phyloP scores from a whole-genome alignment of 2,329 filamentous ascomycete species.

The Trichophyton mentagrophytes region DNA sequence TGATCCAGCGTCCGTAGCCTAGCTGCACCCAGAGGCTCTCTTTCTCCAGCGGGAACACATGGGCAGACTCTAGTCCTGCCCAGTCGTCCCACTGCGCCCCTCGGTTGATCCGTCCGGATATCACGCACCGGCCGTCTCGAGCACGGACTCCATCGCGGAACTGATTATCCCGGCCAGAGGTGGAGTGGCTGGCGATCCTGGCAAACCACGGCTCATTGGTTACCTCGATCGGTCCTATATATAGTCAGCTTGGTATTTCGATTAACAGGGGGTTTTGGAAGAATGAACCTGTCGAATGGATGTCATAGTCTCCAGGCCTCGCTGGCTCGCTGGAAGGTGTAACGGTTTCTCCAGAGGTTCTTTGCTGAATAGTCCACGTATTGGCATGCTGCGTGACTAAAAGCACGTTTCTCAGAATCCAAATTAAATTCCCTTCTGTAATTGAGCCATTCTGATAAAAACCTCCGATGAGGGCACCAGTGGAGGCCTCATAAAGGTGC shows the following conservation, averaged over 20 bases:
- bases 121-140: constrained; percentile 16
- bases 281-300: not conserved
- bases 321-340: constrained; percentile 8
- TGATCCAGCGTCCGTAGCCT: constrained; percentile 15
- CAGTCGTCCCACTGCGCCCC: constrained; percentile 9
- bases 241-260: constrained; percentile 1
- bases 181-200: constrained; percentile 7
- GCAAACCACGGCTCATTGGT: constrained; percentile 13
- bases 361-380: constrained; percentile 9
- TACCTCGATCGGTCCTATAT: constrained; percentile 12
- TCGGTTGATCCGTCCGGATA: constrained; percentile 13
- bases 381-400: constrained; percentile 6
- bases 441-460: constrained; percentile 11
- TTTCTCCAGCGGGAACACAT: constrained; percentile 18
- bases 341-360: constrained; percentile 8
- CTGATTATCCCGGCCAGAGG: constrained; percentile 9
- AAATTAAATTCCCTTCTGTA: constrained; percentile 12
- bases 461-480: constrained; percentile 9
- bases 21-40: constrained; percentile 15
- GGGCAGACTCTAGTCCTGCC: constrained; percentile 14
- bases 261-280: not conserved
- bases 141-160: constrained; percentile 13
- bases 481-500: constrained; percentile 11
- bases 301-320: constrained; percentile 5
- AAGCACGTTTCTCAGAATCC: constrained; percentile 11